Evolutionary conservation across 108 stramenopile species (phyloP).

Genomic region (Nannochloropsis salina): DNA sequence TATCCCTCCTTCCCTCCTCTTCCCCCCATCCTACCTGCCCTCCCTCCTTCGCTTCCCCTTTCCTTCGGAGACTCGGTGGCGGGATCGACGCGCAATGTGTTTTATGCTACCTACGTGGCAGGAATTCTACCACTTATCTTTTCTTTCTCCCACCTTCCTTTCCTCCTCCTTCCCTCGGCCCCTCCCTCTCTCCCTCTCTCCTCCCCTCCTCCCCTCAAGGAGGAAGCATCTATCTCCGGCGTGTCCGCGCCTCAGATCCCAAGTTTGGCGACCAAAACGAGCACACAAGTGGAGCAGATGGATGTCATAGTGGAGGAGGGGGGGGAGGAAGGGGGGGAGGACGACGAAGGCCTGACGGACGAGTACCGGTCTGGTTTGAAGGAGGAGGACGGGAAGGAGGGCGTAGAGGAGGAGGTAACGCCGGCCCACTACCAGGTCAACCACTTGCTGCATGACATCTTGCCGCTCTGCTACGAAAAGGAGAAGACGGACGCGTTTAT

Average conservation of each 20-base stretch:
- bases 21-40: not conserved
- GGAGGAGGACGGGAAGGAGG: conserved; percentile 26
- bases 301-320: conserved; percentile 37
- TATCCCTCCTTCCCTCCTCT: not conserved
- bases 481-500: conserved; percentile 80
- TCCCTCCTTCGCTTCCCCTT: not conserved
- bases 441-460: conserved; percentile 75
- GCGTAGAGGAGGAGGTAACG: conserved; percentile 63
- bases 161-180: not conserved
- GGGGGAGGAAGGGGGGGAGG: conserved; percentile 46
- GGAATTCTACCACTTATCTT: not conserved
- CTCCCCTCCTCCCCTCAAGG: not conserved
- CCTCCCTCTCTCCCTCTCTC: not conserved
- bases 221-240: not conserved
- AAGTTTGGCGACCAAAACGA: not conserved
- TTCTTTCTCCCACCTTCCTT: not conserved
- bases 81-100: no score
- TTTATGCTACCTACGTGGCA: no score
- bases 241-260: not conserved
- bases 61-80: not conserved
- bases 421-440: conserved; percentile 66
- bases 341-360: conserved; percentile 50
- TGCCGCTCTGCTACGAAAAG: conserved; percentile 76
- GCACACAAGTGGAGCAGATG: not conserved
- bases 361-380: conserved; percentile 57